Percentiles rank a stretch among this genome's conserved stretches.
phyloP scores from a whole-genome alignment of 768 basidiomycete species.

The Vishniacozyma victoriae region DNA sequence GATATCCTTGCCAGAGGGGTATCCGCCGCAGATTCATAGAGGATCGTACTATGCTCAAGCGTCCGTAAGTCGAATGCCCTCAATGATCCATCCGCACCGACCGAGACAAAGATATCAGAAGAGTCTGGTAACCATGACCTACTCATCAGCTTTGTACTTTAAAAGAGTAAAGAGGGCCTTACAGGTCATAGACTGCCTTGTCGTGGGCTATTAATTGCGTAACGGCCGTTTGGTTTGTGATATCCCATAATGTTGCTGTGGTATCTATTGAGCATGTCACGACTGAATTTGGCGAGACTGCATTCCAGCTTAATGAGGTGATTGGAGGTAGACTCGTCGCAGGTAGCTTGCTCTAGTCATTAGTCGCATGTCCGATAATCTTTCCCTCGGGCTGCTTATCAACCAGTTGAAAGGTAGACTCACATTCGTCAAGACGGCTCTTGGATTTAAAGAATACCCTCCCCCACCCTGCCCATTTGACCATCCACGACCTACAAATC shows the following conservation, averaged over 20 bases:
- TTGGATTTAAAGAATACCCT: constrained; percentile 18
- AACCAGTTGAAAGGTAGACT: constrained; percentile 4
- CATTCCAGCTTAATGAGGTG: constrained; percentile 97
- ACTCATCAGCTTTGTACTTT: constrained; percentile 49
- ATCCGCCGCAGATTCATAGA: constrained; percentile 66
- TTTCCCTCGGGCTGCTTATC: background rate
- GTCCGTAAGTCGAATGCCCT: constrained; percentile 95
- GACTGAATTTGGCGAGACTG: constrained; percentile 78
- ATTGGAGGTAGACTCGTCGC: constrained; percentile 77
- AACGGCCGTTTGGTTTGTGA: constrained; percentile 84
- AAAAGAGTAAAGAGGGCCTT: constrained; percentile 1
- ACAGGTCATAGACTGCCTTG: constrained; percentile 51
- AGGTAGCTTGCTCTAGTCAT: constrained; percentile 76
- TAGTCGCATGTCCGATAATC: background rate
- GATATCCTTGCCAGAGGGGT: constrained; percentile 43
- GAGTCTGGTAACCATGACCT: constrained; percentile 97
- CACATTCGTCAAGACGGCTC: constrained; percentile 44
- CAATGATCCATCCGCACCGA: constrained; percentile 92
- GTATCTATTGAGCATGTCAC: constrained; percentile 98
- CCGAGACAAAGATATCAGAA: constrained; percentile 95
- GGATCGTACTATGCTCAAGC: constrained; percentile 94
- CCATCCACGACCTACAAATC: constrained; percentile 34
- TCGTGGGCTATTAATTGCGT: constrained; percentile 98
- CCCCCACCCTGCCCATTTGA: constrained; percentile 8
- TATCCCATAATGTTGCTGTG: constrained; percentile 98